Conservation (phyloP, 1,139 yeast species). For the Sugiyamaella xylanicola region DNA sequence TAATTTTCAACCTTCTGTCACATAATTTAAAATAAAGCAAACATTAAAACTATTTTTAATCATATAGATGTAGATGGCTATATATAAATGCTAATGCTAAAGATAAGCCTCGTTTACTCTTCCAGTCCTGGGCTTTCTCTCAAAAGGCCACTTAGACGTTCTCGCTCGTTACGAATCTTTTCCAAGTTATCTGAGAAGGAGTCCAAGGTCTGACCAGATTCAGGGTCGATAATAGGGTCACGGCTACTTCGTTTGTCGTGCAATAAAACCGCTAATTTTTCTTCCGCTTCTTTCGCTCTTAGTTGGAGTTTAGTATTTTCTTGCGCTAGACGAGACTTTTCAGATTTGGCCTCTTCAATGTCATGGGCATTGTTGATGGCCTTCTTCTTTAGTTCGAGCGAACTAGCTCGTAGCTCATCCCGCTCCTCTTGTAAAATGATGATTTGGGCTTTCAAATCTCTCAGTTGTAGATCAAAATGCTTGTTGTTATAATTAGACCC, state of each 20-base stretch:
- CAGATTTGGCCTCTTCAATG: constrained; percentile 33
- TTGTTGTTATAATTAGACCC: constrained; percentile 57
- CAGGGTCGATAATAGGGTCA: constrained; percentile 28
- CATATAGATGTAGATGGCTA: background rate
- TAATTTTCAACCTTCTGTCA: background rate
- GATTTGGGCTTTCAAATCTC: constrained; percentile 83
- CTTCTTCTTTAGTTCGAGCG: constrained; percentile 41
- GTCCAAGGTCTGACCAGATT: constrained; percentile 35
- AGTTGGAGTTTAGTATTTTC: constrained; percentile 26
- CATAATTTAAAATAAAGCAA: background rate
- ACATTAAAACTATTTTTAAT: background rate
- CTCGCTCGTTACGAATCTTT: constrained; percentile 32
- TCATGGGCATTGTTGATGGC: constrained; percentile 39
- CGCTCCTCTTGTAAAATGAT: constrained; percentile 81
- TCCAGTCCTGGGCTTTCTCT: constrained; percentile 19
- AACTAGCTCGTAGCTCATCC: constrained; percentile 65
- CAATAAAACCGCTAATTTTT: constrained; percentile 17
- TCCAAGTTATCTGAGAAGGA: constrained; percentile 33
- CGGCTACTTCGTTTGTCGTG: constrained; percentile 21
- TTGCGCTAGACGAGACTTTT: constrained; percentile 27
- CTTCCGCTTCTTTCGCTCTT: constrained; percentile 25
- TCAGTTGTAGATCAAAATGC: constrained; percentile 73
- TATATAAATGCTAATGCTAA: constrained; percentile 1
- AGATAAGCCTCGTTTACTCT: background rate
- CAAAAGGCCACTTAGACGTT: constrained; percentile 27